Evolutionary conservation across 1,284 basidiomycete genomes (phyloP), one percentile per base, ranked within the genome.

Genomic region (Kalmanozyma brasiliensis): DNA sequence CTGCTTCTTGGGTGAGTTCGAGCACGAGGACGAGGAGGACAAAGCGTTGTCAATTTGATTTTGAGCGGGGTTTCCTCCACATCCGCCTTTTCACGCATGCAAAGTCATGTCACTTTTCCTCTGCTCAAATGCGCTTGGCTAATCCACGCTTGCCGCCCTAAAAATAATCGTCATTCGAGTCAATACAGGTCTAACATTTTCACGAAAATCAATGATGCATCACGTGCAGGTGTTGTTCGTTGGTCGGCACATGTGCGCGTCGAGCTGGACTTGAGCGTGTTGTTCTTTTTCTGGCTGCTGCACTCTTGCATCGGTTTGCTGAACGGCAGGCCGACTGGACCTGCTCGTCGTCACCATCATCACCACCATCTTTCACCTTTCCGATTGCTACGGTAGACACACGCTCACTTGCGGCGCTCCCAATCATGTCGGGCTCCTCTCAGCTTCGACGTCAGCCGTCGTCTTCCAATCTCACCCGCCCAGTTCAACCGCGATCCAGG

Each of bases 361-460:
- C 34, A 24, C 19, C 49, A n/a, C 5, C 41, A 34, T 30, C 19
- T 16, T 17, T 14, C 14, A 22, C 22, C 19, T 35, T 11, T 9
- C 17, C 20, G 13, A 37, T 24, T 11, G 17, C 22, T 41, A n/a
- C 33, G 10, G 5, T 35, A 14, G 40, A 41, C 48, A 46, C 53
- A 44, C 26, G 43, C 37, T 48, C 49, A 17, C 32, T 22, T 2
- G 38, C 38, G 20, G n/a, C 26, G 32, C 45, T 49, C 43, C 34
- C 42, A 46, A 11, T 20, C 65, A 68, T 61, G 65, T 61, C 65
- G 42, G 40, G 58, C 65, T 49, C 57, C 5, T 47, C 49, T 8
- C 41, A 46, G 32, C 62, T 65, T 19, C 52, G 62, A 52, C 63
- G 67, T 22, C 62, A 59, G 26, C 49, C 58, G n/a, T 70, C 67